phyloP scores from a whole-genome alignment of 768 basidiomycete genomes.

The Lactarius quietus region DNA sequence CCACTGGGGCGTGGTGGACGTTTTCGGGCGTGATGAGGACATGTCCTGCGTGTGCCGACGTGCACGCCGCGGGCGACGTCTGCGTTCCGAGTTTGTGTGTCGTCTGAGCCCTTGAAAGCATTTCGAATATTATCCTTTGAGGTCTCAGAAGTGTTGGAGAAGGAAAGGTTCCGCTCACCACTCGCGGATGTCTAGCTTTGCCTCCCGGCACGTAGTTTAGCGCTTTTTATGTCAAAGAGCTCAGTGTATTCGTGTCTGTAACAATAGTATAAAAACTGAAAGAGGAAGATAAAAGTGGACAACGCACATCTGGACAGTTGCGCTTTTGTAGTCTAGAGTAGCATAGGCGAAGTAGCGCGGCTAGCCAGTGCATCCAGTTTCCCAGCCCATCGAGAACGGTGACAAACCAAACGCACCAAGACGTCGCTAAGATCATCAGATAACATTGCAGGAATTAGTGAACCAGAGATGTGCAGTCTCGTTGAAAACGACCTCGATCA shows the following conservation, averaged over 20 bases:
- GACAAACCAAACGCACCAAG: constrained; percentile 65
- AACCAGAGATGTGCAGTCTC: constrained; percentile 71
- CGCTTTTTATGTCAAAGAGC: constrained; percentile 80
- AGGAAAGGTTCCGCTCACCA: constrained; percentile 40
- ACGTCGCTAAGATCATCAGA: constrained; percentile 55
- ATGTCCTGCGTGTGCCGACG: constrained; percentile 56
- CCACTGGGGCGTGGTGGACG: constrained; percentile 55
- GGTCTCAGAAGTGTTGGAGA: constrained; percentile 15
- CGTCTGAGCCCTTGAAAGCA: constrained; percentile 28
- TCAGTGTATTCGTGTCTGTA: constrained; percentile 70
- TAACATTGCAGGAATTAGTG: constrained; percentile 59
- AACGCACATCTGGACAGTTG: constrained; percentile 63
- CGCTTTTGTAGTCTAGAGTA: constrained; percentile 58
- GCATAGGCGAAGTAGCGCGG: constrained; percentile 71
- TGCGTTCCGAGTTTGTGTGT: constrained; percentile 43
- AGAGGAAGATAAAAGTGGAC: not conserved
- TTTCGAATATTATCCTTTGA: constrained; percentile 39
- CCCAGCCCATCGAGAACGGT: constrained; percentile 69
- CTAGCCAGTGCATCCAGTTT: constrained; percentile 58
- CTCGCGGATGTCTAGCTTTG: constrained; percentile 68
- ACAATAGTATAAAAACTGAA: not conserved
- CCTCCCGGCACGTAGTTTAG: constrained; percentile 75
- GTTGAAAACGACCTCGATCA: constrained; percentile 40
- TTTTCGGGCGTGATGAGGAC: constrained; percentile 60
- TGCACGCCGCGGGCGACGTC: constrained; percentile 34